Conservation (phyloP, 108 stramenopile species). For the Nitzschia sp. region DNA sequence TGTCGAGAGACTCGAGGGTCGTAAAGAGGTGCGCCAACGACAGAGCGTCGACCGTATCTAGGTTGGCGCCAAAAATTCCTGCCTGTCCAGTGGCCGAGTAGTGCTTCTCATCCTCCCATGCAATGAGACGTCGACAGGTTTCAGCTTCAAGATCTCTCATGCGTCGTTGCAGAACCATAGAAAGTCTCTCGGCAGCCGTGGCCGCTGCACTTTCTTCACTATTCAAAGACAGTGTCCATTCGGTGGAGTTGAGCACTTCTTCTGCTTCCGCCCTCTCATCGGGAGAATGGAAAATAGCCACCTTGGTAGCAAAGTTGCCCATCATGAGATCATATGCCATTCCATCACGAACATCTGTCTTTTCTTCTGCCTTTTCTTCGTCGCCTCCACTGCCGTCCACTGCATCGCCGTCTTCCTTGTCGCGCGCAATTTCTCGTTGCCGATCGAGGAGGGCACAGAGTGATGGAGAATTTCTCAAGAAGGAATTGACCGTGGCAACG, state of each 20-base stretch:
- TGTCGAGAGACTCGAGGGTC: slow-evolving; percentile 75
- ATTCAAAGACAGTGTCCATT: slow-evolving; percentile 51
- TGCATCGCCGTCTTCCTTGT: slow-evolving; percentile 27
- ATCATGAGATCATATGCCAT: slow-evolving; percentile 89
- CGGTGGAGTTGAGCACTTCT: slow-evolving; percentile 72
- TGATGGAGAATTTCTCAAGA: slow-evolving; percentile 55
- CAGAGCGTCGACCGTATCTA: slow-evolving; percentile 67
- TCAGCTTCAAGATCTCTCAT: slow-evolving; percentile 89
- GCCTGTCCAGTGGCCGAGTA: slow-evolving; percentile 50
- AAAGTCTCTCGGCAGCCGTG: slow-evolving; percentile 66
- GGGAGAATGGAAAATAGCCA: slow-evolving; percentile 71
- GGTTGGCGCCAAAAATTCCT: slow-evolving; percentile 26
- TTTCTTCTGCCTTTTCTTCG: slow-evolving; percentile 60
- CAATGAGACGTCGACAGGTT: slow-evolving; percentile 83
- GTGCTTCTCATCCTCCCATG: slow-evolving; percentile 90
- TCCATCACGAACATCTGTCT: slow-evolving; percentile 46
- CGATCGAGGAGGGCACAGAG: slow-evolving; percentile 74
- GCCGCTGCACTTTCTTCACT: slow-evolving; percentile 62
- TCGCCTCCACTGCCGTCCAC: slow-evolving; percentile 34
- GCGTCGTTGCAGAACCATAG: slow-evolving; percentile 64
- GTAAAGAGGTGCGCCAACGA: slow-evolving; percentile 69
- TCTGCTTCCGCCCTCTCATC: slow-evolving; percentile 82
- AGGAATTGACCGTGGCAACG: slow-evolving; percentile 76
- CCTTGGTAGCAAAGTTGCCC: slow-evolving; percentile 76
- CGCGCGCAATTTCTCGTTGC: slow-evolving; percentile 51